Evolutionary conservation across 176 grass and related monocot species (phyloP).

Genomic region (Chrysopogon serrulatus): DNA sequence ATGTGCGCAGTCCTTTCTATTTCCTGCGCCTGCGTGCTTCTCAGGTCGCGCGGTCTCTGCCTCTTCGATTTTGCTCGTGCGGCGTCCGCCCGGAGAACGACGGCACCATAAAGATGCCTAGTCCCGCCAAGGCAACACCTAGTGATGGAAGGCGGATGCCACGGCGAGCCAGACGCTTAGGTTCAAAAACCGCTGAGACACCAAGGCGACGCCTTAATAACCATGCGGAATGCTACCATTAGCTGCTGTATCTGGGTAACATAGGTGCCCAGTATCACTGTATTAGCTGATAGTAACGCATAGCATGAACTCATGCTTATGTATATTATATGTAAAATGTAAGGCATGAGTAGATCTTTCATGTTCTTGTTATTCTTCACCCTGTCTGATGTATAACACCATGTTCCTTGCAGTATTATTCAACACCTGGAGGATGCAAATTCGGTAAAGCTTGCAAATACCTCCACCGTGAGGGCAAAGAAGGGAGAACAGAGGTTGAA

Average conservation of each 20-base stretch:
- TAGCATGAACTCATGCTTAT: not conserved
- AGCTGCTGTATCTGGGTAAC: not conserved
- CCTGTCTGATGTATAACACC: slow-evolving; percentile 18
- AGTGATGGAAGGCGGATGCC: too few relatives aligned
- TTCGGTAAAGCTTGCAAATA: slow-evolving; percentile 83
- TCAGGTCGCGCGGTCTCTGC: too few relatives aligned
- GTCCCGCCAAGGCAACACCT: too few relatives aligned
- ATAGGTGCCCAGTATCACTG: not conserved
- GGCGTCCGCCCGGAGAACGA: too few relatives aligned
- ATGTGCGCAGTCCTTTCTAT: too few relatives aligned
- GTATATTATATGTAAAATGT: not conserved
- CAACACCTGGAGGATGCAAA: slow-evolving; percentile 80
- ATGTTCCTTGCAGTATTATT: slow-evolving; percentile 58
- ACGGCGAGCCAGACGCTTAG: too few relatives aligned
- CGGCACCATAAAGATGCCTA: too few relatives aligned
- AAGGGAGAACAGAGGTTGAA: slow-evolving; percentile 54
- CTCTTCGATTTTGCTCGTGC: too few relatives aligned
- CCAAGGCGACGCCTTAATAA: too few relatives aligned
- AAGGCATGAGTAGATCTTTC: not conserved
- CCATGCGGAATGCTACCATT: too few relatives aligned
- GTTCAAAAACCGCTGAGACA: too few relatives aligned
- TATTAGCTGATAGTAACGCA: not conserved
- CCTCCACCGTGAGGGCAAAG: slow-evolving; percentile 53
- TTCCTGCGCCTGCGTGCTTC: too few relatives aligned
- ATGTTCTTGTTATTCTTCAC: not conserved